These are phyloP conservation scores for Leucosporidium scottii DNA, from an alignment of 768 basidiomycete genomes.

Conservation along the genomic window DNA sequence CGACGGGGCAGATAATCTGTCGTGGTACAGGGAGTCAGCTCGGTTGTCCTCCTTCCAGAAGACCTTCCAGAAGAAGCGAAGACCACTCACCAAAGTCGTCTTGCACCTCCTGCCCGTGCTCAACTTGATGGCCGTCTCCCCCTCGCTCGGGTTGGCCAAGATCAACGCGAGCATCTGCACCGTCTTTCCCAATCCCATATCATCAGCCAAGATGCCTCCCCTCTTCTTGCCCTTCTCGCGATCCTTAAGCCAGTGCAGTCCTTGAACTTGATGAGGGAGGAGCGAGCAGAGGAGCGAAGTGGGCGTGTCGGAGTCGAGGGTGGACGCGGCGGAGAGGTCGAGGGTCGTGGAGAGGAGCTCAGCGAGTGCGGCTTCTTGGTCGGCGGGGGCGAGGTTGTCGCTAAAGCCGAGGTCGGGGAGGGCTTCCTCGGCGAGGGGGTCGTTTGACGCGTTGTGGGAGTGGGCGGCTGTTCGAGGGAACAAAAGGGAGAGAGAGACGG, in stretches of 20 bases:
- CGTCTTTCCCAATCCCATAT: conserved; percentile 56
- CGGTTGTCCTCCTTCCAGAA: no score
- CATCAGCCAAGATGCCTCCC: conserved; percentile 55
- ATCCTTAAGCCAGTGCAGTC: conserved; percentile 77
- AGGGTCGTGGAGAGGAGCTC: conserved; percentile 14
- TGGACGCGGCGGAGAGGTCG: conserved; percentile 8
- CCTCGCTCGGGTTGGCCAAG: conserved; percentile 62
- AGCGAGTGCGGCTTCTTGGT: conserved; percentile 20
- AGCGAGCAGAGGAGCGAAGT: background rate
- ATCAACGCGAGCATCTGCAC: conserved; percentile 85
- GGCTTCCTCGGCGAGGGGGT: no score
- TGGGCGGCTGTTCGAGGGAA: no score
- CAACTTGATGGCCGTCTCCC: conserved; percentile 47
- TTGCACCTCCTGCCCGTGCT: conserved; percentile 63
- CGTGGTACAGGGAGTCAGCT: background rate
- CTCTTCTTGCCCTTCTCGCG: conserved; percentile 57
- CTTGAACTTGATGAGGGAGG: conserved; percentile 57
- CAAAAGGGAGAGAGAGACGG: no score
- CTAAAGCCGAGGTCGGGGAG: conserved; percentile 3
- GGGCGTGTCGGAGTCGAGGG: background rate
- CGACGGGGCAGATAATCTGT: conserved; percentile 80
- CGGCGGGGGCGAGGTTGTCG: conserved; percentile 2
- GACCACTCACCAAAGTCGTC: conserved; percentile 55
- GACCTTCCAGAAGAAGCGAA: no score
- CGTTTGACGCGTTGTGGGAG: no score